Evolutionary conservation across 1,139 yeast species (phyloP).

Genomic region (Yamadazyma buinensis): DNA sequence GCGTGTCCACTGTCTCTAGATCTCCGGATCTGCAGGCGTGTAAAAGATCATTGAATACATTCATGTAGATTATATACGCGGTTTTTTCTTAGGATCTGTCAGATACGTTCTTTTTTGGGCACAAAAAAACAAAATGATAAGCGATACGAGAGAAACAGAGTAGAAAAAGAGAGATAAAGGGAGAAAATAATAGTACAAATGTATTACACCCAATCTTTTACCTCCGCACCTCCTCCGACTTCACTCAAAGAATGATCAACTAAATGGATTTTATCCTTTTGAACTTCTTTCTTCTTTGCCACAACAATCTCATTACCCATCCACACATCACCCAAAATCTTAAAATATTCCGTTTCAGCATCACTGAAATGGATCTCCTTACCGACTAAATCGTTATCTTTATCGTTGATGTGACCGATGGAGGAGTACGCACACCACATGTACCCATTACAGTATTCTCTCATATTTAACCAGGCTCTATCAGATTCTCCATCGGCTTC

Average conservation of each 20-base stretch:
- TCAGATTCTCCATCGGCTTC: conserved; percentile 27
- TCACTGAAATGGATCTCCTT: conserved; percentile 18
- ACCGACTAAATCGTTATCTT: conserved; percentile 16
- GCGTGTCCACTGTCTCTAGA: conserved; percentile 54
- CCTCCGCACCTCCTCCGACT: neutral
- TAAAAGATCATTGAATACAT: conserved; percentile 48
- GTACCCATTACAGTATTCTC: conserved; percentile 31
- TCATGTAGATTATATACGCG: no score
- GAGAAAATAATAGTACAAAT: no score
- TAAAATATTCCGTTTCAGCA: conserved; percentile 19
- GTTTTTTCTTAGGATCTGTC: conserved; percentile 5
- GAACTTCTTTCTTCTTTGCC: neutral
- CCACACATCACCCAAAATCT: conserved; percentile 28
- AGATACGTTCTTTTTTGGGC: neutral
- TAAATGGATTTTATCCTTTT: conserved; percentile 2
- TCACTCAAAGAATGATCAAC: conserved; percentile 3
- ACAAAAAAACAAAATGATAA: no score
- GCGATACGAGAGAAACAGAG: no score
- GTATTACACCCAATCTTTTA: conserved; percentile 6
- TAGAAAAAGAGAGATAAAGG: no score
- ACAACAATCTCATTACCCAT: conserved; percentile 10
- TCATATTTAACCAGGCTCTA: conserved; percentile 26
- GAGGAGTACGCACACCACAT: conserved; percentile 40
- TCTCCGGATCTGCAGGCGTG: conserved; percentile 71
- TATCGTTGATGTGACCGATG: conserved; percentile 21